phyloP scores from a whole-genome alignment of 2,329 filamentous ascomycete species.

The Exutisphaerella laricina region DNA sequence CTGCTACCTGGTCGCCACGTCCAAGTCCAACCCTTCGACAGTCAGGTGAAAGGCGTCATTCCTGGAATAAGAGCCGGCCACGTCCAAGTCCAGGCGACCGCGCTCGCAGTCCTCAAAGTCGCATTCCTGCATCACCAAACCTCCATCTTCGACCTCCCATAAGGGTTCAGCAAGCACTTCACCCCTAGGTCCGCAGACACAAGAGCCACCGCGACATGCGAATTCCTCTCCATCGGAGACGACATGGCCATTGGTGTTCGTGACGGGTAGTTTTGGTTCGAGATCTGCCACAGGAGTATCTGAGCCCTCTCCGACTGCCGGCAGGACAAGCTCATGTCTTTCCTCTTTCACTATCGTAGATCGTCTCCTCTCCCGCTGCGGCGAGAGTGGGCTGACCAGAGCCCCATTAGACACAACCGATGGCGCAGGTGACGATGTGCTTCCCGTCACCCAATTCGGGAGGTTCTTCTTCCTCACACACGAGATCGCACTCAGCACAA shows the following conservation, averaged over 20 bases:
- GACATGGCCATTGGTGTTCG: slow-evolving; percentile 7
- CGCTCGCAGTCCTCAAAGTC: slow-evolving; percentile 85
- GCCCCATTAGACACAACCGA: not conserved
- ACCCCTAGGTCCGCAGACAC: slow-evolving; percentile 72
- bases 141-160: slow-evolving; percentile 68
- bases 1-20: slow-evolving; percentile 33
- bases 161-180: slow-evolving; percentile 74
- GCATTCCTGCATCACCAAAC: slow-evolving; percentile 64
- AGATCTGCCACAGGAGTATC: slow-evolving; percentile 7
- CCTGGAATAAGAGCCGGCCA: slow-evolving; percentile 78
- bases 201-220: slow-evolving; percentile 70
- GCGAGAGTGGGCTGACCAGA: slow-evolving; percentile 9
- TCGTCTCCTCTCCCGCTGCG: slow-evolving; percentile 30
- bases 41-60: slow-evolving; percentile 58
- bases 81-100: slow-evolving; percentile 75
- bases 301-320: slow-evolving; percentile 22
- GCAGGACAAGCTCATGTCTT: slow-evolving; percentile 51
- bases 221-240: slow-evolving; percentile 44
- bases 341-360: slow-evolving; percentile 46
- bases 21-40: slow-evolving; percentile 56
- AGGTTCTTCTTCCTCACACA: slow-evolving; percentile 58
- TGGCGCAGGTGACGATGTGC: not conserved
- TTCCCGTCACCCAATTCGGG: slow-evolving; percentile 51
- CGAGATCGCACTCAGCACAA: slow-evolving; percentile 83
- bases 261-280: slow-evolving; percentile 6